Evolutionary conservation across 495 filamentous ascomycete genomes (phyloP).

Genomic region (Aspergillus bertholletiae): DNA sequence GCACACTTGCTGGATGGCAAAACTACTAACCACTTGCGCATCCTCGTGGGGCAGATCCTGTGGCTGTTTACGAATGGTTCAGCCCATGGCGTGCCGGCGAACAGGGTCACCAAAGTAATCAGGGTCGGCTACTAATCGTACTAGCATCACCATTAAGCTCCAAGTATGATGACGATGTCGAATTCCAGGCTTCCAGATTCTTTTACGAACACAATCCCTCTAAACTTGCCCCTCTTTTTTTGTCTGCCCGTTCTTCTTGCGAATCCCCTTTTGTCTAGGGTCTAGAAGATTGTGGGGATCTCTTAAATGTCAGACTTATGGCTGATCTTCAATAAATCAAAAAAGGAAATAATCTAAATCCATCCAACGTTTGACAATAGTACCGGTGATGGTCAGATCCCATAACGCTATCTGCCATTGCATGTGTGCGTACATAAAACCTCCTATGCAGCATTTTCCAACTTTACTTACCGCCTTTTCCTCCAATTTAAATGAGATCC

Average conservation of each 20-base stretch:
- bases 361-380: neutral
- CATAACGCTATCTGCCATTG: neutral
- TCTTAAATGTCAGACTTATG: neutral
- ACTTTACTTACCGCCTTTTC: slow-evolving; percentile 13
- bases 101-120: slow-evolving; percentile 12
- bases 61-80: slow-evolving; percentile 2
- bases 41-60: slow-evolving; percentile 29
- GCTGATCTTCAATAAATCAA: neutral
- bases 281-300: neutral
- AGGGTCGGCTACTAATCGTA: neutral
- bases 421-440: neutral
- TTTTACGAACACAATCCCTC: neutral
- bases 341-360: neutral
- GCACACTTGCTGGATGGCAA: slow-evolving; percentile 22
- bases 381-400: neutral
- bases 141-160: neutral
- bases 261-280: neutral
- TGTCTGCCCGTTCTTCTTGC: too few species aligned
- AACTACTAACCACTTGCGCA: slow-evolving; percentile 21
- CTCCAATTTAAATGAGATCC: neutral
- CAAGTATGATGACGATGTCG: slow-evolving; percentile 5
- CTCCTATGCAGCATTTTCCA: too few species aligned
- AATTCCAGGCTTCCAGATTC: slow-evolving; percentile 15
- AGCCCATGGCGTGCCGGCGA: slow-evolving; percentile 12
- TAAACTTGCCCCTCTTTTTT: slow-evolving; percentile 2